phyloP scores from a whole-genome alignment of 805 yeast species.

The Candida pseudoglaebosa region DNA sequence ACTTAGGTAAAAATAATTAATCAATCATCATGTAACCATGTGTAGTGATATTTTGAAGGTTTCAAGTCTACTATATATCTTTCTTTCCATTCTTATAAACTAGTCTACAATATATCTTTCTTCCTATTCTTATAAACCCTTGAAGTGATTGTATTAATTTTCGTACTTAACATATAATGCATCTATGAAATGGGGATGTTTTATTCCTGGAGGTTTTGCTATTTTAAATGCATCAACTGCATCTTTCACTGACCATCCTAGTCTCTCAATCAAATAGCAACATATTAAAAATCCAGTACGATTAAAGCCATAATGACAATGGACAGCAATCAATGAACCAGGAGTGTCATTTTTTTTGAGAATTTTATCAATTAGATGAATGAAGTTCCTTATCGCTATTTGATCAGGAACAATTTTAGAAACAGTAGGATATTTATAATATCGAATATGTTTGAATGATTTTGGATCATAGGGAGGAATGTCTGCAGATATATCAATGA shows the following conservation, averaged over 20 bases:
- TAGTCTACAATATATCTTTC: too few species aligned
- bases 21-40: too few species aligned
- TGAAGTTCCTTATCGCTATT: constrained; percentile 53
- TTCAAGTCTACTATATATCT: too few species aligned
- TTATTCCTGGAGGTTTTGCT: constrained; percentile 68
- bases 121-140: too few species aligned
- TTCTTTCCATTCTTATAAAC: too few species aligned
- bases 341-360: constrained; percentile 19
- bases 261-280: constrained; percentile 58
- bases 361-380: constrained; percentile 49
- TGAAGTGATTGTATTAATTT: too few species aligned
- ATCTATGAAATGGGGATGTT: constrained; percentile 73
- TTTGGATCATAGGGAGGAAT: constrained; percentile 68
- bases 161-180: constrained; percentile 66
- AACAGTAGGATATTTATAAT: constrained; percentile 73
- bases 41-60: too few species aligned
- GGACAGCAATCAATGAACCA: constrained; percentile 53
- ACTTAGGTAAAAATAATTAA: too few species aligned
- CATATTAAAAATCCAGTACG: constrained; percentile 73
- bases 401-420: constrained; percentile 72
- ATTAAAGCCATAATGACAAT: constrained; percentile 81
- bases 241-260: constrained; percentile 57
- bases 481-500: constrained; percentile 68
- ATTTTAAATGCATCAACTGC: constrained; percentile 56
- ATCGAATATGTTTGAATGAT: constrained; percentile 49